Base-by-base conservation (phyloP, 805 yeast species). In the Saccharomyces mikatae region DNA sequence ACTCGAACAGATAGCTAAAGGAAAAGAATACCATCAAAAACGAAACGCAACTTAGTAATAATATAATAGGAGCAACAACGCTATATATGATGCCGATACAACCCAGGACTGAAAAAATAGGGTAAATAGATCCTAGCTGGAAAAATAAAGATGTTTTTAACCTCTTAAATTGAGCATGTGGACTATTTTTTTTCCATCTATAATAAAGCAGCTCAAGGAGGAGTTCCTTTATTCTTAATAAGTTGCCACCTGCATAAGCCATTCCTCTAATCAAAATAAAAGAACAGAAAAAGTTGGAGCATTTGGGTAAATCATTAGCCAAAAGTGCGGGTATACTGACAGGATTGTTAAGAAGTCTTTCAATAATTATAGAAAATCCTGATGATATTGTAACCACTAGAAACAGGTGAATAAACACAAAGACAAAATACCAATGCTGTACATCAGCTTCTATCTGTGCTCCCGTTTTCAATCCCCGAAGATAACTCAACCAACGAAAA, bases 301-400 rank as follows among this genome's bases (percentile, higher is more conserved):
- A 87, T 63, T 86, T 87, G 0, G 97, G 96, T 36, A 91, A 74
- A 61, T 89, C 87, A 13, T 79, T 77, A 0, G 96, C 96, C 26
- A 89, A 74, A 52, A 88, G 68, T 5, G 81, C 74, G 0, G 94
- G 89, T 11, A 87, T 79, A 0, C 88, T 80, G 0, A 83, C 80
- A 0, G 96, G 96, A 59, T 80, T 84, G 56, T 80, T 81, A 6
- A 87, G 68, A 4, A 86, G 70, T 54, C 80, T 82, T 57, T 82
- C 82, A 47, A 86, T 68, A 0, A 88, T 75, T 6, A 80, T 82
- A 1, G 86, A 79, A 3, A 87, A 69, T 28, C 96, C 91, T 0
- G 94, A 84, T 61, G 95, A 88, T 41, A 90, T 79, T 0, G 96
- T 86, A 1, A 90, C 89, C 27, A 90, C 92, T 48, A 91, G 69